These are phyloP conservation scores for Trichoderma sp. DNA, from an alignment of 2,329 filamentous ascomycete genomes.

Conservation along the genomic window DNA sequence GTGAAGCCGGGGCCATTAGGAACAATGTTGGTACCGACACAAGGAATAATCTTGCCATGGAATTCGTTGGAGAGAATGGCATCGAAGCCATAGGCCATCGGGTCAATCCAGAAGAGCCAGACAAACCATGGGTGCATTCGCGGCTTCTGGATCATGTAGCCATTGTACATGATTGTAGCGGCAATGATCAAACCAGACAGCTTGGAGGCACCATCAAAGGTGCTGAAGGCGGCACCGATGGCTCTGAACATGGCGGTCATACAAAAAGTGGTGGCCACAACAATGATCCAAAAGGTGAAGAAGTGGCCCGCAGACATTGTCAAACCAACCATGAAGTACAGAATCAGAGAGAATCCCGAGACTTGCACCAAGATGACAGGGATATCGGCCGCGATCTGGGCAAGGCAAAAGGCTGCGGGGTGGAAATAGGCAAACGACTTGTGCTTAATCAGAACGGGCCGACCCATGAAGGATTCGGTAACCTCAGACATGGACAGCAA, in stretches of 20 bases:
- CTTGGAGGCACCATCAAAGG: constrained; percentile 60
- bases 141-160: constrained; percentile 60
- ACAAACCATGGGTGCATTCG: constrained; percentile 63
- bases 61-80: constrained; percentile 71
- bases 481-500: constrained; percentile 66
- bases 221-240: constrained; percentile 54
- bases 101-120: constrained; percentile 65
- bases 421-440: constrained; percentile 57
- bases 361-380: constrained; percentile 59
- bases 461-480: constrained; percentile 58
- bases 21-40: constrained; percentile 47
- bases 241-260: constrained; percentile 60
- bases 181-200: constrained; percentile 50
- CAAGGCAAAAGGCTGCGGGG: constrained; percentile 58
- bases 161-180: constrained; percentile 59
- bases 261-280: constrained; percentile 51
- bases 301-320: constrained; percentile 51
- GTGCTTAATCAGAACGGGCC: constrained; percentile 59
- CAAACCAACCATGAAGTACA: constrained; percentile 65
- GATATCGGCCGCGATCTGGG: constrained; percentile 54
- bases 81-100: constrained; percentile 68
- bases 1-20: constrained; percentile 50
- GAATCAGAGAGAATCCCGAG: constrained; percentile 53
- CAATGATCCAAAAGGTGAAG: constrained; percentile 60
- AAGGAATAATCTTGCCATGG: constrained; percentile 52